These are phyloP conservation scores for Neurospora sp. DNA, from an alignment of 495 filamentous ascomycete species.

Conservation along the genomic window DNA sequence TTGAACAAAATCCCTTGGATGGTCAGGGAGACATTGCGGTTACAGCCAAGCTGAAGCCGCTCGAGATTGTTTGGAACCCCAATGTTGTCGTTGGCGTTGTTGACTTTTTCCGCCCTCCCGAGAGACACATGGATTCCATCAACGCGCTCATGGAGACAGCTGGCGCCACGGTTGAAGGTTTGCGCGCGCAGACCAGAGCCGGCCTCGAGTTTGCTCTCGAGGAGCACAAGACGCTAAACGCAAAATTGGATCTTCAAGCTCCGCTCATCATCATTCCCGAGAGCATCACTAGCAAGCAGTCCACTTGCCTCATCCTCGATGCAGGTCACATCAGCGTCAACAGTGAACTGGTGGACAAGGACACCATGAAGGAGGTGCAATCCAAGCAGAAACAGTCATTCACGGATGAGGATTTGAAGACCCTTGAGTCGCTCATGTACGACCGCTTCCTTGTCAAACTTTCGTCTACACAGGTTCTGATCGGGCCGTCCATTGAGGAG, in stretches of 20 bases:
- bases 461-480: constrained; percentile 86
- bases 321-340: constrained; percentile 91
- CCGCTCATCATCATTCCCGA: constrained; percentile 94
- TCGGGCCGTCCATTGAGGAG: constrained; percentile 86
- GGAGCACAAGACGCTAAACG: constrained; percentile 96
- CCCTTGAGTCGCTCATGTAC: constrained; percentile 85
- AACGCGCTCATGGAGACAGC: constrained; percentile 87
- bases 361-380: constrained; percentile 78
- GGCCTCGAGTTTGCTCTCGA: constrained; percentile 91
- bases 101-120: constrained; percentile 91
- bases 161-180: constrained; percentile 85
- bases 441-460: constrained; percentile 90
- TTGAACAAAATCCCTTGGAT: constrained; percentile 92
- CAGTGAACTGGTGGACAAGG: constrained; percentile 85
- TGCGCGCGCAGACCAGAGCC: constrained; percentile 89
- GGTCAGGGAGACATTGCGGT: constrained; percentile 82
- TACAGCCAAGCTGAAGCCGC: constrained; percentile 83
- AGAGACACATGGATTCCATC: constrained; percentile 97
- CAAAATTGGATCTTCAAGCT: constrained; percentile 88
- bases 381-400: constrained; percentile 82
- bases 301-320: constrained; percentile 86
- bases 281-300: constrained; percentile 67
- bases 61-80: constrained; percentile 96
- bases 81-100: constrained; percentile 80
- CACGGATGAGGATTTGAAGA: constrained; percentile 78